These are phyloP conservation scores for Ophiorrhiza pumila DNA, from an alignment of 257 asterid genomes.

Conservation along the genomic window DNA sequence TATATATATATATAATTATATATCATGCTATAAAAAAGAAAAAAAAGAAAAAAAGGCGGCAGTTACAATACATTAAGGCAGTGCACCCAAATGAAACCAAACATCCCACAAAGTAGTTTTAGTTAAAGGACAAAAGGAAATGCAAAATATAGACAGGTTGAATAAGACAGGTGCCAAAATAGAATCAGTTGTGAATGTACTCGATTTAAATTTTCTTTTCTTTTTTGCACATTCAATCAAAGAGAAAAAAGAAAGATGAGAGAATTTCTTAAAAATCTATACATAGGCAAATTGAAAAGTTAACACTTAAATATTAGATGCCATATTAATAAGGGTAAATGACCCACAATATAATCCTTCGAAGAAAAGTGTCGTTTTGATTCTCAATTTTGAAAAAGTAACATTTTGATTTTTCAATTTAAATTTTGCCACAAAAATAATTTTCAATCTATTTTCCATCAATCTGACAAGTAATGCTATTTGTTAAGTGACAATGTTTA, in stretches of 20 bases:
- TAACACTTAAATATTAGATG: background rate
- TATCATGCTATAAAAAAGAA: background rate
- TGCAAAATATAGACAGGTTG: background rate
- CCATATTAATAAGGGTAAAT: too few species aligned
- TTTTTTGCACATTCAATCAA: background rate
- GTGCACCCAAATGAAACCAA: conserved; percentile 8
- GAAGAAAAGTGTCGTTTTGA: too few species aligned
- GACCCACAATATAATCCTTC: too few species aligned
- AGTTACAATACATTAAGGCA: background rate
- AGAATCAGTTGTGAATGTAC: background rate
- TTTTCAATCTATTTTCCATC: too few species aligned
- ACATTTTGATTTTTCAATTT: too few species aligned
- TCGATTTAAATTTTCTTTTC: background rate
- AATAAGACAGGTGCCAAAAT: conserved; percentile 8
- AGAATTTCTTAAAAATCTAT: too few species aligned
- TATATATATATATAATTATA: too few species aligned
- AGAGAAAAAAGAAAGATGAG: too few species aligned
- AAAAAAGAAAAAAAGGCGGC: background rate
- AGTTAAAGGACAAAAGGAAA: background rate
- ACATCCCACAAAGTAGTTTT: conserved; percentile 6
- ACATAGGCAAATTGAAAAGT: background rate
- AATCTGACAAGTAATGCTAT: too few species aligned
- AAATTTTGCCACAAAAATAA: too few species aligned
- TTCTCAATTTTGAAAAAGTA: too few species aligned
- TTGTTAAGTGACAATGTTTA: too few species aligned